These are phyloP conservation scores for Emericellopsis cladophorae DNA, from an alignment of 2,329 filamentous ascomycete genomes.

Conservation along the genomic window DNA sequence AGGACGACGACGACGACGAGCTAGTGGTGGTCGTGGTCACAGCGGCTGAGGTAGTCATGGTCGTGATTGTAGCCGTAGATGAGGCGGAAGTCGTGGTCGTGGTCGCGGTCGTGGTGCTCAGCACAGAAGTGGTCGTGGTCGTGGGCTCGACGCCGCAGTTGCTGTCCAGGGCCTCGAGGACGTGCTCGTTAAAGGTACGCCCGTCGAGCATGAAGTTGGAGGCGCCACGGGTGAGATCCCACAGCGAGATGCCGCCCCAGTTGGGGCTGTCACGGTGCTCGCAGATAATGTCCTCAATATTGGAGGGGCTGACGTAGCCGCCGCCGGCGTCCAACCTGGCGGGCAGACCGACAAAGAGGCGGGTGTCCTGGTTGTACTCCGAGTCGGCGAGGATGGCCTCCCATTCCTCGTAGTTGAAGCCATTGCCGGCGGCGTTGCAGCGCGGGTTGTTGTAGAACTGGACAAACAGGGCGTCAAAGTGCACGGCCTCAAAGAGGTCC, in stretches of 20 bases:
- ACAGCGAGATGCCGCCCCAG: slow-evolving; percentile 33
- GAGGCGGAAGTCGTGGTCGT: slow-evolving; percentile 3
- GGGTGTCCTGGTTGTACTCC: slow-evolving; percentile 22
- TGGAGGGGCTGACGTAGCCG: slow-evolving; percentile 20
- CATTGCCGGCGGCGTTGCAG: slow-evolving; percentile 21
- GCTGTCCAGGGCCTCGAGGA: slow-evolving; percentile 21
- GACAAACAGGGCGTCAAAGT: slow-evolving; percentile 29
- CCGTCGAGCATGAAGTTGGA: slow-evolving; percentile 15
- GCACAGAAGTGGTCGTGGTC: slow-evolving; percentile 4
- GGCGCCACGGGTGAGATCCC: slow-evolving; percentile 24
- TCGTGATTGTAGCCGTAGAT: slow-evolving; percentile 1
- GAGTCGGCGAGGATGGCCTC: slow-evolving; percentile 17
- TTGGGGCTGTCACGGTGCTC: slow-evolving; percentile 18
- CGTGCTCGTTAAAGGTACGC: slow-evolving; percentile 22
- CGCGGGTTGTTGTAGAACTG: slow-evolving; percentile 35
- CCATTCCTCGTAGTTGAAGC: slow-evolving; percentile 32
- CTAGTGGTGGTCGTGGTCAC: neutral
- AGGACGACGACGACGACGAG: too few relatives aligned
- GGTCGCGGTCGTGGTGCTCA: neutral
- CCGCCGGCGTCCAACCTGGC: slow-evolving; percentile 11
- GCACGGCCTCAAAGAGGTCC: slow-evolving; percentile 22
- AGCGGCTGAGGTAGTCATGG: neutral
- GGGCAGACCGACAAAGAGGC: slow-evolving; percentile 32
- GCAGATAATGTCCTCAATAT: slow-evolving; percentile 24
- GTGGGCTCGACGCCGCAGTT: slow-evolving; percentile 17